Evolutionary conservation across 2,329 filamentous ascomycete species (phyloP).

Genomic region (Apiospora kogelbergensis): DNA sequence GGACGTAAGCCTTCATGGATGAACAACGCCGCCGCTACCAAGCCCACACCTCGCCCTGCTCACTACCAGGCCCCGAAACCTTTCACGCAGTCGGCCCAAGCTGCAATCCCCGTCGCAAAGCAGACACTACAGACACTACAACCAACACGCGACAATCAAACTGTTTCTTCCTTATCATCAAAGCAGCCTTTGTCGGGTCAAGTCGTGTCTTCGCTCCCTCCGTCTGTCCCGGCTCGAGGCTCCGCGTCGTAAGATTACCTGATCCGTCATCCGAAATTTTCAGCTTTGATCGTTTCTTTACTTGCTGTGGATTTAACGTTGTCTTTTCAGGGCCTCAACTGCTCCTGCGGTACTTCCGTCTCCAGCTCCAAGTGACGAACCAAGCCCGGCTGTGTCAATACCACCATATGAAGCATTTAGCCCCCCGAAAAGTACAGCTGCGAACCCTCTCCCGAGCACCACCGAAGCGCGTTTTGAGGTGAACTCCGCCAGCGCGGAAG

Average conservation of each 20-base stretch:
- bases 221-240: neutral
- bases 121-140: neutral
- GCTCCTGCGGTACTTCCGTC: conserved; percentile 51
- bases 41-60: conserved; percentile 29
- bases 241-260: conserved; percentile 21
- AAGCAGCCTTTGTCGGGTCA: neutral
- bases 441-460: neutral
- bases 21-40: conserved; percentile 27
- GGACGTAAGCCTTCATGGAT: conserved; percentile 36
- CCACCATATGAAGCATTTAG: conserved; percentile 31
- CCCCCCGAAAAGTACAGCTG: conserved; percentile 22
- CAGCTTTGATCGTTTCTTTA: neutral
- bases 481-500: neutral
- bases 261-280: neutral
- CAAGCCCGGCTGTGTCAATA: conserved; percentile 43
- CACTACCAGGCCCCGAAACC: conserved; percentile 15
- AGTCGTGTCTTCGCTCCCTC: neutral
- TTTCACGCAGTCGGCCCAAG: neutral
- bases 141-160: neutral
- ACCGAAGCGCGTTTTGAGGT: neutral
- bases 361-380: conserved; percentile 62
- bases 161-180: neutral
- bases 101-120: neutral
- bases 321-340: conserved; percentile 4
- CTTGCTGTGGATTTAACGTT: conserved; percentile 11